Base-by-base conservation (phyloP, 2,329 filamentous ascomycete species). In the Immersiporthe knoxdaviesiana region DNA sequence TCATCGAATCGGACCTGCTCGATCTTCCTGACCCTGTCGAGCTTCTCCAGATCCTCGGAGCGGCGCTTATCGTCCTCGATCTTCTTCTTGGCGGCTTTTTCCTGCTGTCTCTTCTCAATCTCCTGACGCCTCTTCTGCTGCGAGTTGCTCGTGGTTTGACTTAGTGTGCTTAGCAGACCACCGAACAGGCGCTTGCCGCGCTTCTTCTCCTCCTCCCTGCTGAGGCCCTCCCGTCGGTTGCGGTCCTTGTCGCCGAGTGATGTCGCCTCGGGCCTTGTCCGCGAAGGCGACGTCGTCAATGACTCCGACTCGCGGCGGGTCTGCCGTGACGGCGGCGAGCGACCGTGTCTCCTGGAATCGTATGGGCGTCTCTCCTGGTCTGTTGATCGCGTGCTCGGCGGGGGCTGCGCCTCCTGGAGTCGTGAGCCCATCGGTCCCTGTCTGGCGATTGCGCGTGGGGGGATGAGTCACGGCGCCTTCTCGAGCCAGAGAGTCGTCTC, bases 111-210 rank as follows among this genome's bases (percentile, higher is more conserved):
- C 79, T 88, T 90, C 81, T 96, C 94, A 78, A 95, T 94, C 78
- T 95, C 94, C 71, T 87, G 87, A 68, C 92, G 90, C 74, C 88
- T 89, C 80, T 87, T 91, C 80, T 91, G 89, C 83, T 84, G 87
- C 73, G 81, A 84, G 82, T 77, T 84, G 73, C 84, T 87, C 76
- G 85, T 86, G 75, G 87, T 90, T 80, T 95, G 92, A 79, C 91
- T 93, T 70, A 97, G 85, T 50, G 91, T 93, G 78, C 86, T 92
- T 70, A 96, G 83, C 68, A 97, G 81, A 47, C 91, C 92, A 71
- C 95, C 94, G 77, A 97, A 97, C 71, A 98, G 84, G 66, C 95
- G 88, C 79, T 92, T 91, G 30, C 92, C 92, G 50, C 95, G 91
- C 77, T 92, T 93, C 79, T 90, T 93, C 77, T 98, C 95, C 75